These are phyloP conservation scores for Bremia lactucae DNA, from an alignment of 352 stramenopile genomes.

Conservation along the genomic window DNA sequence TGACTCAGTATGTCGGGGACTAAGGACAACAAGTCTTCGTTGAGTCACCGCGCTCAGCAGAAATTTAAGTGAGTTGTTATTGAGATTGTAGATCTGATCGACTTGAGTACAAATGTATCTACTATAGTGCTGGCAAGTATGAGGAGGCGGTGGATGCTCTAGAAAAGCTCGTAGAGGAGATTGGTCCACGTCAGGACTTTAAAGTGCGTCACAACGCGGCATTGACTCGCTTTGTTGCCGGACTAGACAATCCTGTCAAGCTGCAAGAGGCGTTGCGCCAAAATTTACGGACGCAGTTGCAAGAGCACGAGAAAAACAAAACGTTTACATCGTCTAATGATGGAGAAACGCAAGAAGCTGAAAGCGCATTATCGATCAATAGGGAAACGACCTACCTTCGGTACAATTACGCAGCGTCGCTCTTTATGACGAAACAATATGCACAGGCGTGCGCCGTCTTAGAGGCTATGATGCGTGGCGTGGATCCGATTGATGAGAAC, in stretches of 20 bases:
- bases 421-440: slow-evolving; percentile 88
- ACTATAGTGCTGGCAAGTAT: slow-evolving; percentile 68
- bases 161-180: slow-evolving; percentile 76
- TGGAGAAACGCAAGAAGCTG: slow-evolving; percentile 20
- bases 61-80: slow-evolving; percentile 70
- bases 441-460: slow-evolving; percentile 74
- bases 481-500: slow-evolving; percentile 86
- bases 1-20: slow-evolving; percentile 42
- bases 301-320: slow-evolving; percentile 32
- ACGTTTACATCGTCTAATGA: slow-evolving; percentile 3
- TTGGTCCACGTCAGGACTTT: slow-evolving; percentile 57
- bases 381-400: slow-evolving; percentile 80
- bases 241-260: slow-evolving; percentile 49
- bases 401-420: slow-evolving; percentile 83
- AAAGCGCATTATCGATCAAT: slow-evolving; percentile 51
- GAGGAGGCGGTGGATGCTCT: slow-evolving; percentile 74
- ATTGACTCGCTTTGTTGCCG: slow-evolving; percentile 55
- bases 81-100: slow-evolving; percentile 1
- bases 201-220: slow-evolving; percentile 83
- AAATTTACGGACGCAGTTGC: slow-evolving; percentile 53
- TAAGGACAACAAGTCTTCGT: slow-evolving; percentile 82
- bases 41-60: slow-evolving; percentile 76
- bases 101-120: too few species aligned
- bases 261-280: slow-evolving; percentile 66
- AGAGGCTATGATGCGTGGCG: slow-evolving; percentile 80